phyloP scores from a whole-genome alignment of 805 yeast genomes.

The Phaffomyces antillensis region DNA sequence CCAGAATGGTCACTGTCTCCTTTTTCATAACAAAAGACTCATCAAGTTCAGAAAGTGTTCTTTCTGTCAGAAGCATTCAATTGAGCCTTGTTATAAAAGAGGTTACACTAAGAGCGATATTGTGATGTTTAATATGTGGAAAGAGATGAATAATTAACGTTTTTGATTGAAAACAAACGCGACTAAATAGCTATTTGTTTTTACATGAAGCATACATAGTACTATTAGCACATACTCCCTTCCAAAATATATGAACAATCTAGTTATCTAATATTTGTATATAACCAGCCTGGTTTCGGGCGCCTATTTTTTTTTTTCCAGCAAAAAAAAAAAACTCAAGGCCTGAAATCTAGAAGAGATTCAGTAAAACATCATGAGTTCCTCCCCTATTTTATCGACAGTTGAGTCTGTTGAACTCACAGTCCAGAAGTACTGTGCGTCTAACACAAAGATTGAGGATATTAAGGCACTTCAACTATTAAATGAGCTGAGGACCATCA shows the following conservation, averaged over 20 bases:
- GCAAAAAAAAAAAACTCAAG: too few species aligned
- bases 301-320: too few species aligned
- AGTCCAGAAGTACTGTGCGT: constrained; percentile 13
- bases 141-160: background rate
- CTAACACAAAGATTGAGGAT: constrained; percentile 14
- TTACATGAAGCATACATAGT: too few species aligned
- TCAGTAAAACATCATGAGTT: background rate
- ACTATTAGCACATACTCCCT: too few species aligned
- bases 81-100: constrained; percentile 4
- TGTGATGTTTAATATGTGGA: background rate
- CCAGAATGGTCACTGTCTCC: background rate
- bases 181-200: too few species aligned
- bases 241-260: too few species aligned
- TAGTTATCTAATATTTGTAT: too few species aligned
- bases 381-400: background rate
- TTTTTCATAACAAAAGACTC: background rate
- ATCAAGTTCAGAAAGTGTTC: constrained; percentile 7
- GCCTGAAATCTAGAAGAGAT: too few species aligned
- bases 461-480: constrained; percentile 14
- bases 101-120: constrained; percentile 5
- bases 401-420: constrained; percentile 14
- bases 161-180: background rate
- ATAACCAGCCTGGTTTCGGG: too few species aligned
- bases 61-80: constrained; percentile 2
- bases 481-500: constrained; percentile 29